Evolutionary conservation across 164 flowering plant genomes (phyloP), one percentile per base, ranked within the genome.

Genomic region (Chimonanthus salicifolius): DNA sequence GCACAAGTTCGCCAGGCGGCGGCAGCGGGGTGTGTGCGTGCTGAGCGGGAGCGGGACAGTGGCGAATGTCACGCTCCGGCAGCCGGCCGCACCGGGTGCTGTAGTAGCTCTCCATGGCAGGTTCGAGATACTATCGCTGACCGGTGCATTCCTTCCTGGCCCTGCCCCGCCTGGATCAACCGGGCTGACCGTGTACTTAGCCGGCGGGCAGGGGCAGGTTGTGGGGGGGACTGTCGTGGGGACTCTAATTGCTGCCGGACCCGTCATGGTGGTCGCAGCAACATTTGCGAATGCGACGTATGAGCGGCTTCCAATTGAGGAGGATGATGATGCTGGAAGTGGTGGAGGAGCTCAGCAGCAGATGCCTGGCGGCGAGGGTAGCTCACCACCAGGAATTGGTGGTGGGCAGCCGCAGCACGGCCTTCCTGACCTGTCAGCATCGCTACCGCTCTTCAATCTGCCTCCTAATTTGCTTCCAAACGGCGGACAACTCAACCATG

Each of bases 401-500:
- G 78, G 83, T 4, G 80, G 67, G 9, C 72, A 58, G 8, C 75
- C 75, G 58, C 75, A 78, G 58, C 80, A 79, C 33, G 1, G 33
- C 33, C 77, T 15, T 78, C 72, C 18, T 78, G 75, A 7, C 78
- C 75, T 6, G 75, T 82, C 6, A 74, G 76, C 18, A 74, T 77
- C 15, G 47, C 68, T 69, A 66, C 50, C 79, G n/a, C 71, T 82
- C 18, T 84, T 72, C 64, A 80, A 80, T 73, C 66, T 83, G 78
- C 85, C 82, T 33, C 86, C 89, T 2, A 88, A 87, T 71, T 76
- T 88, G 76, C 71, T 87, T 10, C 81, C 82, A 2, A 88, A 87
- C 74, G 88, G 88, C 9, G 87, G 82, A 62, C 89, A 85, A 70
- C 4, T 85, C 75, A 80, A 46, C 72, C 89, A 84, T 64, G 90